Evolutionary conservation across 441 rosid genomes (phyloP).

Genomic region (Raphanus hybrid): DNA sequence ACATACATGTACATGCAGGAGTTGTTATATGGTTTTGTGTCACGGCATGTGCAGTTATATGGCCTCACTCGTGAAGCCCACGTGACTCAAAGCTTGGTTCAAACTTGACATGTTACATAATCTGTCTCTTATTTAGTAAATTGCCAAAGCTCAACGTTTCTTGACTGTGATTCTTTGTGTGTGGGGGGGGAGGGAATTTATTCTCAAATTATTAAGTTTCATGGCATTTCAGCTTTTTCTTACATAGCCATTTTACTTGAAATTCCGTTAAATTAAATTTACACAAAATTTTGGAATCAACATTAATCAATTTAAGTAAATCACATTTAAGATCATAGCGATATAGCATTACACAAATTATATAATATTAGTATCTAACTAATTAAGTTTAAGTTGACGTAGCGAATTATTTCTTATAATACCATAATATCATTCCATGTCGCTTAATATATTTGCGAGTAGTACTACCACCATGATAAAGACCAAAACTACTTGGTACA

Average conservation of each 20-base stretch:
- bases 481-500: conserved; percentile 32
- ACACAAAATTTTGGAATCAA: not conserved
- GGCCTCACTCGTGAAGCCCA: conserved; percentile 40
- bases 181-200: not conserved
- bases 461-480: conserved; percentile 20
- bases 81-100: conserved; percentile 28
- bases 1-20: not conserved
- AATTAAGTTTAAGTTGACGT: conserved; percentile 10
- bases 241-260: not conserved
- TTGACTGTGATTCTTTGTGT: not conserved
- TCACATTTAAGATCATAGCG: not conserved
- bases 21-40: conserved; percentile 25
- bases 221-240: not conserved
- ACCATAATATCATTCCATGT: conserved; percentile 25
- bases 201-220: not conserved
- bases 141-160: not conserved
- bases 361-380: conserved; percentile 12
- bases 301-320: not conserved
- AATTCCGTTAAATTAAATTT: not conserved
- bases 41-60: conserved; percentile 40
- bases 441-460: conserved; percentile 16
- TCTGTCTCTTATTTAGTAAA: not conserved
- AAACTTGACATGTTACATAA: conserved; percentile 38
- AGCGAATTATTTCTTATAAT: not conserved
- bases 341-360: not conserved